Evolutionary conservation across 2,329 filamentous ascomycete species (phyloP), one percentile per base, ranked within the genome.

Genomic region (Nemania diffusa): DNA sequence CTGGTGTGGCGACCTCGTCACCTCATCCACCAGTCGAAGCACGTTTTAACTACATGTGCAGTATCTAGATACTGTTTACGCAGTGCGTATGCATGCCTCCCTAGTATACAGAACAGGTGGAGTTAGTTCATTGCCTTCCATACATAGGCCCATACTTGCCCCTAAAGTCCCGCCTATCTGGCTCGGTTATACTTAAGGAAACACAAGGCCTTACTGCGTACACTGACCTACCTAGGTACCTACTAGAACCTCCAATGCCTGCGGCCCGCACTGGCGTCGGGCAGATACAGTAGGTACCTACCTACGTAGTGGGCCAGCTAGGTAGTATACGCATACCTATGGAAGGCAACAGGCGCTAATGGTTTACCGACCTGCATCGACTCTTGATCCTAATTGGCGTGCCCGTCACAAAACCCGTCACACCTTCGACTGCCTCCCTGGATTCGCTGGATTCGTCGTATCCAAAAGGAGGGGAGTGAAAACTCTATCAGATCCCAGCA

Each of bases 21-120:
- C 72, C 70, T 73, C 72, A 73, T 74, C 73, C 70, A 75, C 73
- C 69, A 63, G 67, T 55, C 68, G 17, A 64, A 73, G 73, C 74
- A 75, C 66, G 66, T 69, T 67, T 68, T 51, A 34, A 48, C 60
- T 59, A 60, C n/a, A n/a, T n/a, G 15, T 27, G 29, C 2, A 53
- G 29, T 15, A 26, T 20, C 5, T n/a, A 20, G 17, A 15, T 9
- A 40, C 11, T 40, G 37, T 40, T 15, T 5, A 11, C 17, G 37
- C 15, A 40, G 37, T n/a, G n/a, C n/a, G n/a, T n/a, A n/a, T n/a
- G n/a, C n/a, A n/a, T n/a, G n/a, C n/a, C n/a, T n/a, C n/a, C n/a
- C 13, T 40, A 40, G 37, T 40, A 13, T 40, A 40, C 37, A 40
- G 37, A 40, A 40, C 37, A 15, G 11, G 37, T 15, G 2, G 11